These are phyloP conservation scores for Apiospora sp. DNA, from an alignment of 2,329 filamentous ascomycete species.

Conservation along the genomic window DNA sequence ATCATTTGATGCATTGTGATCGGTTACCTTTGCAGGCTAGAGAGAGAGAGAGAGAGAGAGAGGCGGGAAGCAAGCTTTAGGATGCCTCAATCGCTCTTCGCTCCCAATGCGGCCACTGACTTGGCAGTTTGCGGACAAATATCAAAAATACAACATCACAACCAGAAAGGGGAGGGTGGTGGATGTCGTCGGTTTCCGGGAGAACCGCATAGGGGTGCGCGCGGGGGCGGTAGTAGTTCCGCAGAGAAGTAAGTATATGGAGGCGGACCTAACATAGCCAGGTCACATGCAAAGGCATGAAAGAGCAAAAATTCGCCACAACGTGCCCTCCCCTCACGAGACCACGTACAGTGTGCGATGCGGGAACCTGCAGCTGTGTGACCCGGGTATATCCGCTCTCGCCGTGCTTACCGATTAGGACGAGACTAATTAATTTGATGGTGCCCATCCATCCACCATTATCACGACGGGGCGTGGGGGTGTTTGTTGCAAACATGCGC, in stretches of 20 bases:
- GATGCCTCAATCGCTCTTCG: not conserved
- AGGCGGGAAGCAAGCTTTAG: not conserved
- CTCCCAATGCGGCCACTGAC: not conserved
- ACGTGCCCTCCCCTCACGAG: constrained; percentile 6
- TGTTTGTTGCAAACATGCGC: not conserved
- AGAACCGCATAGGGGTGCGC: not conserved
- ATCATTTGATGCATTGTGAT: not conserved
- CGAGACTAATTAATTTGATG: not conserved
- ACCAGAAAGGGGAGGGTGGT: not conserved
- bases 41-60: no score
- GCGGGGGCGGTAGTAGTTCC: not conserved
- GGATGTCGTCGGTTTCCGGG: not conserved
- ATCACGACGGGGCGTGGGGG: not conserved
- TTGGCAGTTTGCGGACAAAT: not conserved
- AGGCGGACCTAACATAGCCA: not conserved
- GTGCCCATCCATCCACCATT: not conserved
- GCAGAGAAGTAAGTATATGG: not conserved
- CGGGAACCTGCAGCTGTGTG: constrained; percentile 14
- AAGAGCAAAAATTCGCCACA: constrained; percentile 4
- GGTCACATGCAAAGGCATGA: not conserved
- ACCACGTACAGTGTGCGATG: not conserved
- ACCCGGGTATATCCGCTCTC: not conserved
- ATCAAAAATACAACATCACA: not conserved
- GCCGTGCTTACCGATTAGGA: constrained; percentile 5
- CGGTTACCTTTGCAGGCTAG: not conserved